These are phyloP conservation scores for Metschnikowia borealis DNA, from an alignment of 805 yeast species.

Conservation along the genomic window DNA sequence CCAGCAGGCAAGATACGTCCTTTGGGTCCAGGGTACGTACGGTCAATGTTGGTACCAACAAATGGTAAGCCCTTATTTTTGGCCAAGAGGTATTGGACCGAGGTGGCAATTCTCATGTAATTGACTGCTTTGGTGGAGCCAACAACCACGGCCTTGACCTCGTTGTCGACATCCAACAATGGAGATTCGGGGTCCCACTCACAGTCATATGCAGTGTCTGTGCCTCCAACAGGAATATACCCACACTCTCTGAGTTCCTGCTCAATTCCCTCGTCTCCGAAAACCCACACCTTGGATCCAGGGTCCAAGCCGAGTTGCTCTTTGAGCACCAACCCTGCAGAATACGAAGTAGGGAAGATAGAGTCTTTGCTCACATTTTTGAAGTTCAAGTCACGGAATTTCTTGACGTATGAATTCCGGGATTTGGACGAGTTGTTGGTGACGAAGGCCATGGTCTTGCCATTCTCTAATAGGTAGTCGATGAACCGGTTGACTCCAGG, in stretches of 20 bases:
- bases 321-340: constrained; percentile 29
- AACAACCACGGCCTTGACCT: constrained; percentile 38
- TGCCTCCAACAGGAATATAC: constrained; percentile 35
- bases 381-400: constrained; percentile 32
- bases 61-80: constrained; percentile 32
- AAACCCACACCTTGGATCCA: constrained; percentile 38
- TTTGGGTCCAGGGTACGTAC: constrained; percentile 37
- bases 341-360: constrained; percentile 37
- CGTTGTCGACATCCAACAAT: constrained; percentile 31
- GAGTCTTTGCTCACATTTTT: constrained; percentile 23
- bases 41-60: constrained; percentile 39
- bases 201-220: constrained; percentile 23
- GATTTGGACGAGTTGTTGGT: constrained; percentile 39
- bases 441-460: constrained; percentile 31
- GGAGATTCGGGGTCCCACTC: constrained; percentile 25
- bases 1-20: constrained; percentile 40
- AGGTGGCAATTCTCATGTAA: constrained; percentile 34
- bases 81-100: constrained; percentile 35
- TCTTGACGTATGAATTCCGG: constrained; percentile 27
- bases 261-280: constrained; percentile 38
- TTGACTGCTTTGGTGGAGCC: constrained; percentile 37
- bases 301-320: constrained; percentile 22
- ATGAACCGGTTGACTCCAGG: constrained; percentile 31
- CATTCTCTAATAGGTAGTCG: constrained; percentile 18
- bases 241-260: constrained; percentile 31